Base-by-base conservation (phyloP, 2,329 filamentous ascomycete genomes). In the Capronia epimyces region DNA sequence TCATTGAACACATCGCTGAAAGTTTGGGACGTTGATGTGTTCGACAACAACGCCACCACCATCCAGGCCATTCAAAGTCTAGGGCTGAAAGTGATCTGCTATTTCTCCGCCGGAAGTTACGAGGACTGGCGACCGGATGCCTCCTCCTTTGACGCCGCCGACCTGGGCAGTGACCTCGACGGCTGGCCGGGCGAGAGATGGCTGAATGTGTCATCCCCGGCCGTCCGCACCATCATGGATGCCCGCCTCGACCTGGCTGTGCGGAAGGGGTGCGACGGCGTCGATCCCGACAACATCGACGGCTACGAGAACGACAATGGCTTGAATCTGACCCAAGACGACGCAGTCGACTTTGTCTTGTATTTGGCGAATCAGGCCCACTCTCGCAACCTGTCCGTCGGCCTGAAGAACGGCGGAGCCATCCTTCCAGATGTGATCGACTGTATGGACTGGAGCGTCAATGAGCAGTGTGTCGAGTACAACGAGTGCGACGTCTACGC, bases 201-300 rank as follows among this genome's bases (percentile, higher is more conserved):
- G 84, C 63, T 87, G 16, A 75, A 84, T 50, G 68, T 82, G 15
- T 73, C 70, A 42, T 82, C 78, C 55, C 49, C 67, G 1, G 75
- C 73, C 37, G 81, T 88, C n/a, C 73, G 82, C 6, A 67, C 68
- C 15, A 83, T 88, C 61, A 87, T 88, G 82, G 68, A 67, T 47
- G 62, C 66, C 27, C 75, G 84, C 18, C 77, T 88, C 29, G 71
- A 78, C 41, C 61, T 81, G 34, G 84, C 85, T 0, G 66, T 66
- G 15, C 53, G 71, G 21, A 85, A 85, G 64, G 81, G 81, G 3
- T 87, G 83, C 59, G 77, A 85, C 62, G 84, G 78, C 3, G 76
- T 87, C 6, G 84, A 87, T 63, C 81, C 83, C 0, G 84, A 87
- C 63, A 87, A 87, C 58, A 76, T 87, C 4, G 84, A 86, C 61